Evolutionary conservation across 257 asterid genomes (phyloP).

Genomic region (Anisodus tanguticus): DNA sequence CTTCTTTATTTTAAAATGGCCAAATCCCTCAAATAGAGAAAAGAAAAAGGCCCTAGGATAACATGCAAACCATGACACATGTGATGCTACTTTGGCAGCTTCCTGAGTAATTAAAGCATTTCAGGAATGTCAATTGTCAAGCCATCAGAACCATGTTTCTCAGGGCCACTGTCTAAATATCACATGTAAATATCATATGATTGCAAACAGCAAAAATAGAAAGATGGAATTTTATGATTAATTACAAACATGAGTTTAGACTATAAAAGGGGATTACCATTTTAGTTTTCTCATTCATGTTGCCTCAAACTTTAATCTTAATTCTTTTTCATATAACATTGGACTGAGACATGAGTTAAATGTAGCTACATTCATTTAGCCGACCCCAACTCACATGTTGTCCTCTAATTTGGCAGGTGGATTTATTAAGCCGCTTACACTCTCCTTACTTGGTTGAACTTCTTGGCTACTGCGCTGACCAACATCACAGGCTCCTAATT

Average conservation of each 20-base stretch:
- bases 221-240: no score
- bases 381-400: no score
- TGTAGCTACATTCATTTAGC: no score
- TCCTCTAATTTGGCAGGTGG: constrained; percentile 53
- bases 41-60: constrained; percentile 20
- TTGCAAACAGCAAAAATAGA: no score
- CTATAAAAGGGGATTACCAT: neutral
- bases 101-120: neutral
- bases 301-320: no score
- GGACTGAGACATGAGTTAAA: no score
- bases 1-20: no score
- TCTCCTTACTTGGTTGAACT: constrained; percentile 66
- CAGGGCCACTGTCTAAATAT: neutral
- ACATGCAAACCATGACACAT: neutral
- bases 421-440: constrained; percentile 63
- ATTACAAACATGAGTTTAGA: neutral
- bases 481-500: constrained; percentile 65
- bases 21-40: no score
- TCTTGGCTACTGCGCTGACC: constrained; percentile 85
- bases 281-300: neutral
- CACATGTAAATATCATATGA: neutral
- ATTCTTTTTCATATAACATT: no score
- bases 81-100: constrained; percentile 6
- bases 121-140: constrained; percentile 29
- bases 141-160: constrained; percentile 25